Percentiles rank a stretch among this genome's conserved stretches.
phyloP scores from a whole-genome alignment of 148 eudicot species.

The Amaranthus palmeri region DNA sequence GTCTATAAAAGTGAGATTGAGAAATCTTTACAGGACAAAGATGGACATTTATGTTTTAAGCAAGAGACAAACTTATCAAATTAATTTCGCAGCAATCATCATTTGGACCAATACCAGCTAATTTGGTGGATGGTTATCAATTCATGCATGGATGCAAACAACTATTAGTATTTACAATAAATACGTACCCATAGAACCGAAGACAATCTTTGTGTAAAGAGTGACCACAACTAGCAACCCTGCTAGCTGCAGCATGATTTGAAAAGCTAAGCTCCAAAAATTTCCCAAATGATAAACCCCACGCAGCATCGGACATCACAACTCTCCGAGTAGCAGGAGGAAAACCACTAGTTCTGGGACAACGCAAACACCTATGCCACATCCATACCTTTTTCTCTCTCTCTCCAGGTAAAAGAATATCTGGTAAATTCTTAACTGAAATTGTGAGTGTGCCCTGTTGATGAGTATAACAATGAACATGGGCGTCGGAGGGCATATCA shows the following conservation, averaged over 20 bases:
- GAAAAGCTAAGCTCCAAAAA: conserved; percentile 98
- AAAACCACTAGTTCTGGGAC: conserved; percentile 69
- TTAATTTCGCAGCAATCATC: too few relatives aligned
- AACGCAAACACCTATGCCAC: conserved; percentile 97
- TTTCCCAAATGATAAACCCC: conserved; percentile 98
- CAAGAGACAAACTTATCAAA: too few relatives aligned
- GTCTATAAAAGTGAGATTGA: too few relatives aligned
- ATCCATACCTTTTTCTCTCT: conserved; percentile 94
- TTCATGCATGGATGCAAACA: not conserved
- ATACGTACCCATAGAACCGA: conserved; percentile 84
- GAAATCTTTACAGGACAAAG: too few relatives aligned
- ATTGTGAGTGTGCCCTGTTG: conserved; percentile 95
- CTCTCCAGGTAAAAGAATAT: conserved; percentile 72
- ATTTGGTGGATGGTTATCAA: not conserved
- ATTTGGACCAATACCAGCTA: not conserved
- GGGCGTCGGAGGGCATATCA: conserved; percentile 89
- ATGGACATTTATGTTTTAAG: too few relatives aligned
- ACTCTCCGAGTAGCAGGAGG: conserved; percentile 94
- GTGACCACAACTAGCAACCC: conserved; percentile 98
- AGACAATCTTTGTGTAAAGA: conserved; percentile 94
- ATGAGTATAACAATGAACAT: conserved; percentile 94
- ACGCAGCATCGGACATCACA: conserved; percentile 98
- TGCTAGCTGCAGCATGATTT: conserved; percentile 96
- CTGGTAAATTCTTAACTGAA: conserved; percentile 84
- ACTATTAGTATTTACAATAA: not conserved